Percentiles rank a stretch among this genome's conserved stretches.
Evolutionary conservation across 192 early-diverging fungal genomes (phyloP).

Genomic region (Entophlyctis luteolus): DNA sequence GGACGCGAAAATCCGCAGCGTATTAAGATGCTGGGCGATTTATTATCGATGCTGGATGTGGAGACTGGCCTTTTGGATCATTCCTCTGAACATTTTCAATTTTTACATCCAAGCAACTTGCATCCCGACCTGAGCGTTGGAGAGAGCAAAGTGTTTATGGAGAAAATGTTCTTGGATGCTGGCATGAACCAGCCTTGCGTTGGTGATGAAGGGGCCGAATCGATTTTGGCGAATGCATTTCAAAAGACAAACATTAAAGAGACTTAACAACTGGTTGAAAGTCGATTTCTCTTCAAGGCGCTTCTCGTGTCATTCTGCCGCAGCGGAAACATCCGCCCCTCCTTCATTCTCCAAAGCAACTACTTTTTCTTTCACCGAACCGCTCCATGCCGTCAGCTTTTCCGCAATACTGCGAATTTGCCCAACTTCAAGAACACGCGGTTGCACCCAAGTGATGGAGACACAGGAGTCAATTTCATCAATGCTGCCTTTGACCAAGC

Average conservation of each 20-base stretch:
- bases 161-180: too few relatives aligned
- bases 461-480: constrained; percentile 92
- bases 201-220: too few relatives aligned
- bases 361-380: constrained; percentile 73
- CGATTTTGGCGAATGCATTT: too few relatives aligned
- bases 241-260: too few relatives aligned
- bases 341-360: constrained; percentile 69
- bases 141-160: too few relatives aligned
- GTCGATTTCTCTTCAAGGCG: too few relatives aligned
- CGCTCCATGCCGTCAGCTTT: constrained; percentile 80
- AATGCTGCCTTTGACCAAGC: constrained; percentile 87
- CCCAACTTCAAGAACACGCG: constrained; percentile 84
- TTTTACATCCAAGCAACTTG: not conserved
- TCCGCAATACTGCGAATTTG: constrained; percentile 84
- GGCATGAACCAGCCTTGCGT: too few relatives aligned
- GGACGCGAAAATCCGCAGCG: not conserved
- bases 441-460: constrained; percentile 90
- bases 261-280: too few relatives aligned
- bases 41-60: not conserved
- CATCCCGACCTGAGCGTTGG: too few relatives aligned
- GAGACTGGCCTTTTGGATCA: constrained; percentile 5
- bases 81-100: not conserved
- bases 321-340: constrained; percentile 37
- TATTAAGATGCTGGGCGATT: not conserved
- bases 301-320: constrained; percentile 28